Percentiles rank a stretch among this genome's conserved stretches.
phyloP scores from a whole-genome alignment of 2,329 filamentous ascomycete species.

The Beauveria varroae region DNA sequence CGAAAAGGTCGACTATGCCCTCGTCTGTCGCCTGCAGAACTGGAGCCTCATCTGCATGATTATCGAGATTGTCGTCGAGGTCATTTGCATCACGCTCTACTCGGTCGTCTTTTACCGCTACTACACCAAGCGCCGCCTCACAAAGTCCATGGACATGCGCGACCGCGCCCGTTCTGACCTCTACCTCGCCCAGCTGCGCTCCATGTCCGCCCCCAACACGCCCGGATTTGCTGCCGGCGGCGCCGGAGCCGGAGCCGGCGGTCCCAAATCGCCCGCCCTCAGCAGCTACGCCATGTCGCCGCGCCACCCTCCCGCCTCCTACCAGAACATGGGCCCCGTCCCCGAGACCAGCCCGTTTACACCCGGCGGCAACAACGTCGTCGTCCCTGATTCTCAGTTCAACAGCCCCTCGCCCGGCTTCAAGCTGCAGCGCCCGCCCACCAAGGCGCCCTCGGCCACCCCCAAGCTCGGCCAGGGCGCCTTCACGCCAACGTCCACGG shows the following conservation, averaged over 20 bases:
- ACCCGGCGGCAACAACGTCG: conserved; percentile 47
- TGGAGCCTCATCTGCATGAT: conserved; percentile 96
- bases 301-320: conserved; percentile 51
- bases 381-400: conserved; percentile 55
- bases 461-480: conserved; percentile 58
- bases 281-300: conserved; percentile 48
- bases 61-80: conserved; percentile 90
- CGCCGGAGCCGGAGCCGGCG: conserved; percentile 18
- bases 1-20: conserved; percentile 76
- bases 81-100: conserved; percentile 88
- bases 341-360: conserved; percentile 39
- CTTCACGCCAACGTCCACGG: conserved; percentile 46
- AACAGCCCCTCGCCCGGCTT: conserved; percentile 51
- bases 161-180: conserved; percentile 92
- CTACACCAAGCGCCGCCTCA: conserved; percentile 90
- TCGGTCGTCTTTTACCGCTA: conserved; percentile 94
- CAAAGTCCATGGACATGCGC: conserved; percentile 93
- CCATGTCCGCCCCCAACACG: conserved; percentile 90
- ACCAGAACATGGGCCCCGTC: conserved; percentile 42
- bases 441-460: conserved; percentile 68
- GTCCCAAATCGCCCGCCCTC: conserved; percentile 34
- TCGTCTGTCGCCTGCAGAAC: conserved; percentile 87
- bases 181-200: conserved; percentile 78
- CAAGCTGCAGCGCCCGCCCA: conserved; percentile 77
- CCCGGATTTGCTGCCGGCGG: conserved; percentile 55